Evolutionary conservation across 2,329 filamentous ascomycete species (phyloP).

Genomic region (Didymella keratinophila): DNA sequence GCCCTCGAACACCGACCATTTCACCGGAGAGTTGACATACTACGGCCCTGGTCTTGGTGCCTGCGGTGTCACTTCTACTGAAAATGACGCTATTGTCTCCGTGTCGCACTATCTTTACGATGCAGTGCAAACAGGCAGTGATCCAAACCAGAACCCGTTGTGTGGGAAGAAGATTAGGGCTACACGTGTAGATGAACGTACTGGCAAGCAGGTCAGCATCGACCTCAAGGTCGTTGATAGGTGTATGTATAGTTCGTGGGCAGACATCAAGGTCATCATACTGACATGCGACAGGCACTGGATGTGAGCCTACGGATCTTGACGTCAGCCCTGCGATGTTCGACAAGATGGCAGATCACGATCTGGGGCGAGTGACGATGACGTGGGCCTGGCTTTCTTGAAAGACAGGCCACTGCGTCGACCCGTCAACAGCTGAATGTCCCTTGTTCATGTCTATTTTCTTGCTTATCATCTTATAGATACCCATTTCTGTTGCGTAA

Average conservation of each 20-base stretch:
- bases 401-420: not conserved
- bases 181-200: constrained; percentile 55
- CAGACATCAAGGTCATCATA: not conserved
- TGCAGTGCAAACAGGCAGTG: constrained; percentile 58
- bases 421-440: no score
- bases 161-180: constrained; percentile 74
- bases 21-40: constrained; percentile 73
- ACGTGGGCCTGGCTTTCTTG: constrained; percentile 60
- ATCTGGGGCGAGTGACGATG: constrained; percentile 57
- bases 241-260: constrained; percentile 54
- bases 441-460: no score
- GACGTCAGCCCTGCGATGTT: constrained; percentile 61
- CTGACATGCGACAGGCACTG: constrained; percentile 50
- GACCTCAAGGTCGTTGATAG: constrained; percentile 74
- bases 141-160: constrained; percentile 69
- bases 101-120: constrained; percentile 75
- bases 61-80: constrained; percentile 67
- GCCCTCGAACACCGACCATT: constrained; percentile 60
- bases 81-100: constrained; percentile 68
- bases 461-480: no score
- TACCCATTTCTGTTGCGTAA: no score
- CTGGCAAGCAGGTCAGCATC: constrained; percentile 58
- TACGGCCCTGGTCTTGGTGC: constrained; percentile 72
- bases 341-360: constrained; percentile 55
- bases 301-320: constrained; percentile 58